A percentile compares a stretch with the other conserved stretches of the same genome.
phyloP scores from a whole-genome alignment of 176 grass and related monocot species.

The Cenchrus purpureus region DNA sequence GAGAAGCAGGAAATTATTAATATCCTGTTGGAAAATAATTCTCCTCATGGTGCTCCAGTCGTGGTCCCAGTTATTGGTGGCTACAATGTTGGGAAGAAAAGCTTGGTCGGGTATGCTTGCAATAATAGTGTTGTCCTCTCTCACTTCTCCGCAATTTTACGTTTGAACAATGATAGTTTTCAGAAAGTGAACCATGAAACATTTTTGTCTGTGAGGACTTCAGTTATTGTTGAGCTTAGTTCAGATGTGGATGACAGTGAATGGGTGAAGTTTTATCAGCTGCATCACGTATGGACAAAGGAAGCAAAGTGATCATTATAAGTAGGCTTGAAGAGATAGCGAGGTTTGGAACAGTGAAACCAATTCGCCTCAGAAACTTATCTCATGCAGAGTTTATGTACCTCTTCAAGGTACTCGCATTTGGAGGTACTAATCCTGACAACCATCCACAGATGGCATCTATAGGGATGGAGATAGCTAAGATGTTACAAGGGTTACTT shows the following conservation, averaged over 20 bases:
- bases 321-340: background rate
- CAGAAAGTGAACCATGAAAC: background rate
- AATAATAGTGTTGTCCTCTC: background rate
- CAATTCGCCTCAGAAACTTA: background rate
- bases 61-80: constrained; percentile 1
- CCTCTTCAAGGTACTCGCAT: constrained; percentile 4
- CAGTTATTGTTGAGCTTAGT: background rate
- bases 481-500: background rate
- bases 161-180: background rate
- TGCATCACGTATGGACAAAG: background rate
- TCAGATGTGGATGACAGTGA: background rate
- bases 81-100: constrained; percentile 2
- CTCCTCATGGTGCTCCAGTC: background rate
- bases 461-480: background rate
- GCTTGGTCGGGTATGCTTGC: background rate
- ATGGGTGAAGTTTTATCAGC: constrained; percentile 15
- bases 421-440: background rate
- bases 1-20: constrained; percentile 10
- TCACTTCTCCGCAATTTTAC: background rate
- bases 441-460: background rate
- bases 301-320: constrained; percentile 21
- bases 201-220: background rate
- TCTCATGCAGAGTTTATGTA: background rate
- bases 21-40: background rate
- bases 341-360: constrained; percentile 19